Evolutionary conservation across 2,329 filamentous ascomycete species (phyloP).

Genomic region (Zelopaecilomyces penicillatus): DNA sequence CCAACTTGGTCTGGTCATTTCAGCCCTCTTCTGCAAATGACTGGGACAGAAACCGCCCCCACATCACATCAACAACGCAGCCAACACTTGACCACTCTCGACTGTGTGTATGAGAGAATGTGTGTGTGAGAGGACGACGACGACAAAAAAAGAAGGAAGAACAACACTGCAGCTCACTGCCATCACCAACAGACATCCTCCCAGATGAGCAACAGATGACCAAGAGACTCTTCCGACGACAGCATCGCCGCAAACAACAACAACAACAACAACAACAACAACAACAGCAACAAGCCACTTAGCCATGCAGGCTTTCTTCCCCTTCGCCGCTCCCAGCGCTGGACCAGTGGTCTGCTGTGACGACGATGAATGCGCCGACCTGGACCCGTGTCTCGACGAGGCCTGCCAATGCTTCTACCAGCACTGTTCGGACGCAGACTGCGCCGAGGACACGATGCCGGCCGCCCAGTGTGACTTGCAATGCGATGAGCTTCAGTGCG

Average conservation of each 20-base stretch:
- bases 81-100: no score
- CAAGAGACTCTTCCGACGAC: neutral
- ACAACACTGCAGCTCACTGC: no score
- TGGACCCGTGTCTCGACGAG: constrained; percentile 17
- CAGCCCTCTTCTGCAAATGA: no score
- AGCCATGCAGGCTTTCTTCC: constrained; percentile 13
- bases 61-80: no score
- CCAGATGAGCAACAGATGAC: no score
- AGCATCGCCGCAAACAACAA: neutral
- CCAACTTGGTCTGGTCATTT: no score
- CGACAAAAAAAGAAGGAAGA: no score
- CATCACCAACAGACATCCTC: no score
- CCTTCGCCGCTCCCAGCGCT: constrained; percentile 1
- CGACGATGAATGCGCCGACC: constrained; percentile 23
- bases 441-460: constrained; percentile 17
- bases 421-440: constrained; percentile 28
- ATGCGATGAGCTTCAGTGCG: no score
- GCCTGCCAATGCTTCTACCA: constrained; percentile 27
- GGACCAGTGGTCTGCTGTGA: constrained; percentile 27
- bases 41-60: no score
- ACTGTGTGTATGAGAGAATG: no score
- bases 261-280: neutral
- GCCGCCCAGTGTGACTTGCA: neutral
- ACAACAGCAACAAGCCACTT: neutral
- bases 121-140: no score